Base-by-base conservation (phyloP, 192 early-diverging fungal species). In the Tieghemiomyces parasiticus region DNA sequence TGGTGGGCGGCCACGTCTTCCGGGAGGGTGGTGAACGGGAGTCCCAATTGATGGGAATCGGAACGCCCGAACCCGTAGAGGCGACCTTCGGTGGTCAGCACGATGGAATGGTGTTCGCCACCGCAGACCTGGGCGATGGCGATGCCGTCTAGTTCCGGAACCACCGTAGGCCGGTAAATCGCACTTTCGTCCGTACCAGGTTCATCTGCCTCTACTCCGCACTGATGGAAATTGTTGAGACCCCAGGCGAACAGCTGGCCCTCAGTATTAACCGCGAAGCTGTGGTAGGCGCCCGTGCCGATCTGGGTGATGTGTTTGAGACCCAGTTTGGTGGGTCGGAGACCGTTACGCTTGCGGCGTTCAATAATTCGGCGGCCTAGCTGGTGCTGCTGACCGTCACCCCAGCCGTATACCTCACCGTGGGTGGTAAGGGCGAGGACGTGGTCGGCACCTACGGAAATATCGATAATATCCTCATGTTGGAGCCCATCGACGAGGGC, bases 161-260 rank as follows among this genome's bases (percentile, higher is more conserved):
- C 73, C 1, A 52, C 61, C 9, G 78, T 71, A 4, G 87, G 85
- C 38, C 72, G 67, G 2, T 81, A 67, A 28, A 86, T 69, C 33
- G 73, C 55, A 62, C 71, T 72, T 1, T 74, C 70, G 22, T 64
- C 59, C 26, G 66, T 65, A 22, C 65, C 72, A 59, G 77, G 70
- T 16, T 35, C 60, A 22, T 63, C 52, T n/a, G n/a, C n/a, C 0
- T 73, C 70, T 33, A 85, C 63, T 2, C 91, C 91, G 59, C 90
- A 84, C 71, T 97, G 94, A 46, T 79, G 80, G 65, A 85, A 88
- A 60, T 92, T 92, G 68, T 97, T 97, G 51, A 93, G 74, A 20
- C 94, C 94, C 82, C 88, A 92, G 12, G 81, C 76, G 61, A 76
- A 91, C 16, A 93, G 69, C 16, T 75, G 66, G 52, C 81, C 79